Evolutionary conservation across 2,329 filamentous ascomycete species (phyloP), one percentile per base, ranked within the genome.

Genomic region (Parasarocladium wereldwijsianum): DNA sequence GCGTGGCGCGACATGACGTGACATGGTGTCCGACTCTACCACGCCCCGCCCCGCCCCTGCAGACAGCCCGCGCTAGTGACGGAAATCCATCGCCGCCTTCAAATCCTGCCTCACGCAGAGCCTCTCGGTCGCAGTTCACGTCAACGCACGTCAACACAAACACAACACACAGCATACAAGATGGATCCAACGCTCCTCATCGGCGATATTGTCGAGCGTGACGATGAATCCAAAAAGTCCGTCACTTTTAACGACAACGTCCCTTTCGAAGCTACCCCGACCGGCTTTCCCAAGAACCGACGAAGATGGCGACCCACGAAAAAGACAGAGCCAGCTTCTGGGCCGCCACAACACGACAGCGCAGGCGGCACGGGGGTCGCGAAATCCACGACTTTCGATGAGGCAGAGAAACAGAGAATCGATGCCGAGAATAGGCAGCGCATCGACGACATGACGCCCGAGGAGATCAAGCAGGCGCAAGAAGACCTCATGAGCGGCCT

Each of bases 251-350:
- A 19, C 12, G 28, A 30, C 28, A 21, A 30, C 12, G n/a, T n/a
- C n/a, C 28, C 28, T 16, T 30, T 30, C 20, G 24, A 19, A 17
- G 16, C 28, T 13, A 30, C 28, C 4, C 20, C 28, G 13, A 30
- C 19, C 9, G 90, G 90, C 1, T 96, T 96, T 42, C 90, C 90
- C n/a, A 72, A 76, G 34, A 86, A 85, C 51, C 90, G 80, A 51
- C 84, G 81, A 49, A 74, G 86, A 39, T 65, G 62, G 33, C 85
- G 2, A 69, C 78, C 2, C 93, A 93, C 59, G 93, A 84, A 49
- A 75, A 82, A 44, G 52, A 38, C 39, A 50, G 45, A 9, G 42
- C 47, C 25, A 43, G 38, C 27, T 38, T 36, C 16, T 34, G 40
- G 14, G 38, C 39, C 7, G 37, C 33, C 11, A 31, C 35, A 26